Conservation (phyloP, 2,329 filamentous ascomycete genomes). For the Botrytis fabae region DNA sequence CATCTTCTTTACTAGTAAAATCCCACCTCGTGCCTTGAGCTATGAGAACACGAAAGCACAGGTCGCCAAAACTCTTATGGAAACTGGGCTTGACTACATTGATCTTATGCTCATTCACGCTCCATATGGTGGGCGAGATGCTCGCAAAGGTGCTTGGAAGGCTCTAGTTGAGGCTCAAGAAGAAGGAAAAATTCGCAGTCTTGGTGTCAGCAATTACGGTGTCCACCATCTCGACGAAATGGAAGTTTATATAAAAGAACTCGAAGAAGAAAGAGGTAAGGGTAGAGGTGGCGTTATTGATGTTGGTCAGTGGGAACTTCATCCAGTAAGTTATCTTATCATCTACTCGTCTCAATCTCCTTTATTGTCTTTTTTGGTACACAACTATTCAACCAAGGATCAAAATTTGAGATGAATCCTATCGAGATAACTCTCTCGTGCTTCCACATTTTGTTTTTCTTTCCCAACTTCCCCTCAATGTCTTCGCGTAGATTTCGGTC, state of each 20-base stretch:
- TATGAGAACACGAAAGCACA: slow-evolving; percentile 66
- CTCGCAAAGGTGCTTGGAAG: slow-evolving; percentile 60
- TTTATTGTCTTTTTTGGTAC: too few species aligned
- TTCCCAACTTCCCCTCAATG: not conserved
- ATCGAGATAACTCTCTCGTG: not conserved
- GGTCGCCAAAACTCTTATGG: slow-evolving; percentile 62
- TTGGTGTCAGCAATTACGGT: slow-evolving; percentile 67
- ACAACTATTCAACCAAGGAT: not conserved
- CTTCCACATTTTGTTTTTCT: not conserved
- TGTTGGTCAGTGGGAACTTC: slow-evolving; percentile 86
- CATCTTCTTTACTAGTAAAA: slow-evolving; percentile 64
- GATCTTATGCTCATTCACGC: slow-evolving; percentile 66
- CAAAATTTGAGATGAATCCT: not conserved
- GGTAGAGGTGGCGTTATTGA: slow-evolving; percentile 72
- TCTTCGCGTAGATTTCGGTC: not conserved
- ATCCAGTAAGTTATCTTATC: slow-evolving; percentile 52
- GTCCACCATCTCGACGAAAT: slow-evolving; percentile 63
- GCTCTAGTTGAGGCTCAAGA: slow-evolving; percentile 64
- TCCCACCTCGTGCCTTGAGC: slow-evolving; percentile 51
- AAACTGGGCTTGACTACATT: slow-evolving; percentile 61
- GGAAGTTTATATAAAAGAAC: slow-evolving; percentile 58
- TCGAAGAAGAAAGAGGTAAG: slow-evolving; percentile 59
- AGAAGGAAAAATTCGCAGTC: slow-evolving; percentile 59
- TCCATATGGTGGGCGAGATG: slow-evolving; percentile 57
- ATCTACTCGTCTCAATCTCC: not conserved